A percentile compares a stretch with the other conserved stretches of the same genome.
Conservation (phyloP, 2,329 filamentous ascomycete species). For the Neoarthrinium moseri region DNA sequence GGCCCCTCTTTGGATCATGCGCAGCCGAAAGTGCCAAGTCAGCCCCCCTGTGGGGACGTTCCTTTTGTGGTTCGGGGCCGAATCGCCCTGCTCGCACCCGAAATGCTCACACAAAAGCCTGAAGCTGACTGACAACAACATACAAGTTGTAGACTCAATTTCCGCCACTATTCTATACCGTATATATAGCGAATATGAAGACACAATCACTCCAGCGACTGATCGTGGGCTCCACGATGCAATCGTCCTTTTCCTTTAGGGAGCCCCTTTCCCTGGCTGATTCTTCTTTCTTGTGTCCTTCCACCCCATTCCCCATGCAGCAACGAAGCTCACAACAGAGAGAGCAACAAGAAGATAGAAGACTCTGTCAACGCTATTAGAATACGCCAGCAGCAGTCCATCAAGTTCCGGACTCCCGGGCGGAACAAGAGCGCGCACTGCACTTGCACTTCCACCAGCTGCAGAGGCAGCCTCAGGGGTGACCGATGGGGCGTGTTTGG, state of each 20-base stretch:
- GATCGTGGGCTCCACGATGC: too few species aligned
- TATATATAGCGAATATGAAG: too few species aligned
- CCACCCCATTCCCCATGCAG: constrained; percentile 26
- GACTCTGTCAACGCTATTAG: constrained; percentile 20
- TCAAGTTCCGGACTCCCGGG: constrained; percentile 23
- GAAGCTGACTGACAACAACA: too few species aligned
- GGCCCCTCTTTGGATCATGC: too few species aligned
- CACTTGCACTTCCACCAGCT: constrained; percentile 25
- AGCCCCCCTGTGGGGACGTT: too few species aligned
- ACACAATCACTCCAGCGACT: too few species aligned
- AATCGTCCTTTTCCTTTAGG: constrained; percentile 10
- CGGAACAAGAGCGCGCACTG: constrained; percentile 24
- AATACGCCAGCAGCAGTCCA: constrained; percentile 20
- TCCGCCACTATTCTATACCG: too few species aligned
- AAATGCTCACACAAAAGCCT: too few species aligned
- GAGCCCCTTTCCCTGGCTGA: constrained; percentile 10
- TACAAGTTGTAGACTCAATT: too few species aligned
- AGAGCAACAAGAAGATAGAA: constrained; percentile 24
- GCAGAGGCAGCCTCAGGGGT: constrained; percentile 18
- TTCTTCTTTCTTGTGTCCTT: constrained; percentile 15
- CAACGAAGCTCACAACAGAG: constrained; percentile 20
- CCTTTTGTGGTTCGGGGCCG: too few species aligned
- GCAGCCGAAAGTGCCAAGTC: too few species aligned
- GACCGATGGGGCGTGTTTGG: constrained; percentile 21
- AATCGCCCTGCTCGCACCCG: too few species aligned